phyloP scores from a whole-genome alignment of 257 asterid species.

The Solanum clarkiae region DNA sequence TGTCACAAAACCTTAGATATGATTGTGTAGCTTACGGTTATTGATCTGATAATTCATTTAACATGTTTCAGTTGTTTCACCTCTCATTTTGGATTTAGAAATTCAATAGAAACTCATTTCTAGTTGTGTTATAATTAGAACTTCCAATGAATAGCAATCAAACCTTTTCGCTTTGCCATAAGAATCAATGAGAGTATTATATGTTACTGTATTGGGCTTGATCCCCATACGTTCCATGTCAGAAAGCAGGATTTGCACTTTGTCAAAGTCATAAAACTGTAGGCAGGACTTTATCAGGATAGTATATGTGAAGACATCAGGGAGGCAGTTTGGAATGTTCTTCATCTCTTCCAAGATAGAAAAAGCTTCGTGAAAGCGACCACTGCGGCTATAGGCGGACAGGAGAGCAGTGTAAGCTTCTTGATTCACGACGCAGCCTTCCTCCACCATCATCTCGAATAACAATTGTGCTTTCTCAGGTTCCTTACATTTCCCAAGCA shows the following conservation, averaged over 20 bases:
- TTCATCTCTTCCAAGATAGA: constrained; percentile 78
- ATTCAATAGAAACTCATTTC: background rate
- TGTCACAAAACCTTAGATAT: background rate
- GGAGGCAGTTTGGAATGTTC: constrained; percentile 38
- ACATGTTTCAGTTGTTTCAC: background rate
- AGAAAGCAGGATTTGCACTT: constrained; percentile 41
- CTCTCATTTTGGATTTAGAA: background rate
- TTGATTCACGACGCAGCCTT: constrained; percentile 61
- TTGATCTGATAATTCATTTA: background rate
- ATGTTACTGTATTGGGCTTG: constrained; percentile 70
- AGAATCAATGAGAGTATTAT: constrained; percentile 85
- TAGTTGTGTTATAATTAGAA: background rate
- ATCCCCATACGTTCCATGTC: constrained; percentile 67
- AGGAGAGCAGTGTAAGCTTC: constrained; percentile 91
- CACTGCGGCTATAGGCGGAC: constrained; percentile 92
- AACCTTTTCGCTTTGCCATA: constrained; percentile 88
- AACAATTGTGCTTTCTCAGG: constrained; percentile 85
- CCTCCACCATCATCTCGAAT: constrained; percentile 76
- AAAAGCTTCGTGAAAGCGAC: constrained; percentile 51
- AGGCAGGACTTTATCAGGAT: constrained; percentile 76
- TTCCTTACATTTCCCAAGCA: constrained; percentile 99
- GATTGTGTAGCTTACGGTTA: background rate
- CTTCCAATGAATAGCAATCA: background rate
- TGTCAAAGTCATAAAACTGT: constrained; percentile 46
- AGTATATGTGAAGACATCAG: constrained; percentile 81